Base-by-base conservation (phyloP, 768 basidiomycete species). In the Boletus tylopilopsis region DNA sequence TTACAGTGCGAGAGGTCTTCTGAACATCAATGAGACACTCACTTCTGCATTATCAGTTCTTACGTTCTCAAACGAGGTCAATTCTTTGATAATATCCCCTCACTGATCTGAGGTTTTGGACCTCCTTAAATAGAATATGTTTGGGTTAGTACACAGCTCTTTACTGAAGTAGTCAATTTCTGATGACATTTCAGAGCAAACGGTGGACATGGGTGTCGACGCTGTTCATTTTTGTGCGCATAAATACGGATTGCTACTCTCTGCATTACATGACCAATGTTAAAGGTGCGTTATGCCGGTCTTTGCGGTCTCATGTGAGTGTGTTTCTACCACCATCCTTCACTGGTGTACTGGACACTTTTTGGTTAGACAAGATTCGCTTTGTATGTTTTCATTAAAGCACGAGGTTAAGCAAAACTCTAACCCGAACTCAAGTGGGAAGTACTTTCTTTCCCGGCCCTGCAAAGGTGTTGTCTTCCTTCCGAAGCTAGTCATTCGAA, bases 171-270 rank as follows among this genome's bases (percentile, higher is more conserved):
- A 2, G 19, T 6, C 19, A 3, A 12, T 15, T 19, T 2, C 38
- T 56, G 22, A 53, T 24, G 4, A 10, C 13, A 5, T 5, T 6
- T 6, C 19, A 58, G 57, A 58, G 1, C 6, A 35, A 44, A 32
- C 46, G 42, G 0, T 58, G 57, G 57, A 39, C 43, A 5, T 25
- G 6, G 30, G 46, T 58, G 8, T 58, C 57, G 0, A 45, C 49
- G 1, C 5, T 53, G 10, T 58, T 50, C 27, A 11, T 50, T 22
- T 1, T 58, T 11, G 55, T 57, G 3, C 1, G 50, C 53, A 15
- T 4, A 7, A 2, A 30, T 22, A 12, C n/a, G n/a, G n/a, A n/a
- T n/a, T n/a, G n/a, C n/a, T n/a, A n/a, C n/a, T n/a, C n/a, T 34
- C 29, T 8, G n/a, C n/a, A 13, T 8, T 0, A 6, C 25, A n/a